Base-by-base conservation (phyloP, 1,284 basidiomycete species). In the Ceratobasidium sp. region DNA sequence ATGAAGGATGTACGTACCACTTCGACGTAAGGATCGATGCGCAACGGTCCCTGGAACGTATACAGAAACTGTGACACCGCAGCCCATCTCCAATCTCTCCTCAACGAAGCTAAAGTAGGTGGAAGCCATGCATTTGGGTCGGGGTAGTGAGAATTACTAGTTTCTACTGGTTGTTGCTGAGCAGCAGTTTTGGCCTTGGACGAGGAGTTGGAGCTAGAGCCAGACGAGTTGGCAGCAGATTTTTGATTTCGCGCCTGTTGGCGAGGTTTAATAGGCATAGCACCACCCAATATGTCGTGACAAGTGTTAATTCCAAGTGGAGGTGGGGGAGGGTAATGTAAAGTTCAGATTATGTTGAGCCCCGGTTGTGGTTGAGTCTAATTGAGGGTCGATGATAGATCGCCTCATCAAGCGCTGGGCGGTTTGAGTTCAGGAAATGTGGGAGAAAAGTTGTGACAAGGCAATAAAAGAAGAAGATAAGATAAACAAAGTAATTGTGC, bases 1-100 rank as follows among this genome's bases (percentile, higher is more conserved):
- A 88, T 9, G 5, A n/a, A 26, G 46, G 23, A 39, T 28, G 15
- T 33, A 64, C 92, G 84, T 84, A 94, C 92, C 81, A 86, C 83
- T 75, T 94, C 84, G 71, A 90, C 86, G 75, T 94, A 88, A 83
- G 93, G 92, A 79, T 88, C 86, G 86, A 92, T 89, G 76, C 89
- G 86, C 81, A 95, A 88, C 77, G 95, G 86, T 63, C 88, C 87
- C 72, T 88, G 87, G 85, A 95, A 95, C 33, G 92, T 94, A 83
- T 88, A 91, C 87, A 93, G 92, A 88, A 95, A 94, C 84, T 95
- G 93, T 84, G 90, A 89, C 84, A 94, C 92, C 33, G 91, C 92
- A 13, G 94, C 94, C 94, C 94, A 95, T 87, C 93, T 94, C 93
- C 94, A 94, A 78, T 93, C 88, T 69, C 87, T 90, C 78, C 93